Evolutionary conservation across 2,329 filamentous ascomycete genomes (phyloP), one percentile per base, ranked within the genome.

Genomic region (Phialemonium atrogriseum): DNA sequence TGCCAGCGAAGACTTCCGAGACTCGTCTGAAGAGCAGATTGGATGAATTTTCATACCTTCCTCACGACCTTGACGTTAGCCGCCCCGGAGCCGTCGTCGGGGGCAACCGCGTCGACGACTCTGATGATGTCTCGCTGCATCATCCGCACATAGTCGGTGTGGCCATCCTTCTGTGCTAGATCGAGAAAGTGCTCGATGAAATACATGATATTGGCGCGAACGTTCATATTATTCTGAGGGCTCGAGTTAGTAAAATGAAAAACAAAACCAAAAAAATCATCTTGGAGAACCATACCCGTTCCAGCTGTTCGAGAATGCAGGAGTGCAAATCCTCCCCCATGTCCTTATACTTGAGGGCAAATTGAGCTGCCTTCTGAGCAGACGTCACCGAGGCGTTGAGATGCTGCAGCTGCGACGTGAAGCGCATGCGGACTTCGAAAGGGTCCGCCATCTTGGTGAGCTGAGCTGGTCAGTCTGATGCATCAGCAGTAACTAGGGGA

Each of bases 391-490:
- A 89, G 10, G 91, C 91, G 55, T 88, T 94, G 39, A 98, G 77
- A 54, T 91, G 84, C 45, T 93, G 81, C 15, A 98, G 75, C 55
- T 91, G 84, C 32, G 73, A 73, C 32, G 86, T 95, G 68, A 98
- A 98, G 60, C 87, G 87, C 75, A 98, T 88, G 53, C 91, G 88
- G 47, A 96, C 89, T 66, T 96, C 91, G 59, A 98, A 98, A 5
- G 93, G 91, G 61, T 98, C 88, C 29, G 70, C 62, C 70, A 75
- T 77, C 17, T 34, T 54, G 44, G 14, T 13, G 22, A 17, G 12
- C 21, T 3, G 9, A 10, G 13, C 3, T 17, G 19, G 10, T 25
- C n/a, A n/a, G n/a, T n/a, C n/a, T n/a, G n/a, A n/a, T n/a, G n/a
- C n/a, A n/a, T n/a, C n/a, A n/a, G n/a, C n/a, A n/a, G n/a, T n/a